Base-by-base conservation (phyloP, 345 rosid genomes). In the Dipteronia dyeriana region DNA sequence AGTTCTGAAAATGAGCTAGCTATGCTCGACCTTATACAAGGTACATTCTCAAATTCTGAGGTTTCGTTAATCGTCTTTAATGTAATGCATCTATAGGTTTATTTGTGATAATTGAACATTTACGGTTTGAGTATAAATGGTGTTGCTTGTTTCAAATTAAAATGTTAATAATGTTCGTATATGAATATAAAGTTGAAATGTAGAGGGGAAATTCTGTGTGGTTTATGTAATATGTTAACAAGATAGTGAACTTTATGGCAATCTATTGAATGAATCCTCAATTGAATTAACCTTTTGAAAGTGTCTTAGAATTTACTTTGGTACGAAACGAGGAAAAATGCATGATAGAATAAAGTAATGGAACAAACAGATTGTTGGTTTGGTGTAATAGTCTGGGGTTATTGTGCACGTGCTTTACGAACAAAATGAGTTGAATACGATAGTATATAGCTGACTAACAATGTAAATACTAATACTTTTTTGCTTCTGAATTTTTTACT, bases 21-120 rank as follows among this genome's bases (percentile, higher is more conserved):
- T 11, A 88, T 94, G 94, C 99, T 96, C 71, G 98, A 96, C 79
- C 90, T 94, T 70, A 94, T 91, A 62, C 98, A 94, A 92, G 97
- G 98, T 94, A 71, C 19, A 66, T 78, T 67, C 14, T 25, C n/a
- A 38, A 23, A 34, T 39, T 60, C 12, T 54, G 19, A 59, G 3
- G 9, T 60, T 67, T 47, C 22, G n/a, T 62, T 39, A 61, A 56
- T 26, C 31, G 31, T 63, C n/a, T 29, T 43, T 70, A 14, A 25
- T 70, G 17, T 66, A 41, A 68, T 13, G 14, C 25, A 8, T 68
- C 54, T 17, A n/a, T 68, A n/a, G 17, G 71, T 68, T 39, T 26
- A 61, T 3, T 61, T 73, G 4, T 23, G 23, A n/a, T 61, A 23
- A n/a, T 57, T 23, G 22, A 61, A 61, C 8, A 0, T 61, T 61